A percentile compares a stretch with the other conserved stretches of the same genome.
Evolutionary conservation across 148 eudicot genomes (phyloP).

Genomic region (Cornus suecica): DNA sequence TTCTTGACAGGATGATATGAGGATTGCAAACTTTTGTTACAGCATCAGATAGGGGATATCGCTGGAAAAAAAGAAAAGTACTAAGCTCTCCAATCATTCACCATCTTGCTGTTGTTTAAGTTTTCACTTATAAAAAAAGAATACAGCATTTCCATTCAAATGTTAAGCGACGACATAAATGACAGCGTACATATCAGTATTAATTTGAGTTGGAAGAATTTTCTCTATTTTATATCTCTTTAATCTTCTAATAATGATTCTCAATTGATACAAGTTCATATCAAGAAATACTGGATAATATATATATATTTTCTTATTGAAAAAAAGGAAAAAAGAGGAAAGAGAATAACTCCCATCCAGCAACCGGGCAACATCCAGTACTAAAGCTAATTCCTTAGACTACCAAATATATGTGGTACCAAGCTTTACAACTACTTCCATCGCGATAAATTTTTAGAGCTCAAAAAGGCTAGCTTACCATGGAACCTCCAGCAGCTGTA

Average conservation of each 20-base stretch:
- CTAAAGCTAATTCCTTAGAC: not conserved
- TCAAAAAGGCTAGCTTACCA: constrained; percentile 53
- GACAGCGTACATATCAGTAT: too few relatives aligned
- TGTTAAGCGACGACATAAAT: too few relatives aligned
- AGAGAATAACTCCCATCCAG: not conserved
- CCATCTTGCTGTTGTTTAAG: too few relatives aligned
- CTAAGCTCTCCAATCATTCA: not conserved
- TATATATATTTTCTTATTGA: too few relatives aligned
- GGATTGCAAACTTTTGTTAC: not conserved
- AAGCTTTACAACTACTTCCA: not conserved
- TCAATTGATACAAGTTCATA: not conserved
- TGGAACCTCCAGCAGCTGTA: constrained; percentile 98
- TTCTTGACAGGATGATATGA: not conserved
- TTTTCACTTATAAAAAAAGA: too few relatives aligned
- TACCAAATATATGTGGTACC: not conserved
- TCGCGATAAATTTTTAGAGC: not conserved
- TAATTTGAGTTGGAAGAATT: too few relatives aligned
- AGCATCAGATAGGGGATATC: not conserved
- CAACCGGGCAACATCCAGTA: too few relatives aligned
- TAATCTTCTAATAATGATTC: too few relatives aligned
- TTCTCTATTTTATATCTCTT: too few relatives aligned
- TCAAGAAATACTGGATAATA: not conserved
- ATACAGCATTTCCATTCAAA: too few relatives aligned
- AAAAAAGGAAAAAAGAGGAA: not conserved
- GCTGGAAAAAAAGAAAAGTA: not conserved